Percentiles rank a stretch among this genome's conserved stretches.
Evolutionary conservation across 305 asterid genomes (phyloP).

Genomic region (Ajuga reptans): DNA sequence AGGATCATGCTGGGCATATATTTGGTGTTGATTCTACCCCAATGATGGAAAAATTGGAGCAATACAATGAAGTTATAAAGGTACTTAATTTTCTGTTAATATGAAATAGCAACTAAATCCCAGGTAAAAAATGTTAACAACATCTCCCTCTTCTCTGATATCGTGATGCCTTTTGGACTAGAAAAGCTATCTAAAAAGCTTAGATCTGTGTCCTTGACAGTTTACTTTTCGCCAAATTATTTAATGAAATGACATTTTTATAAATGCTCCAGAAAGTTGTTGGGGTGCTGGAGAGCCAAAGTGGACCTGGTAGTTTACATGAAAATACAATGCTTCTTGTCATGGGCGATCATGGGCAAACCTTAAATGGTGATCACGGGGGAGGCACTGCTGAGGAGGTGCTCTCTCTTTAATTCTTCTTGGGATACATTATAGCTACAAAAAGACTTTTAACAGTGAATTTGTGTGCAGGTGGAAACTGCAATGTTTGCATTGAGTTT

Average conservation of each 20-base stretch:
- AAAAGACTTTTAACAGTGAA: constrained; percentile 19
- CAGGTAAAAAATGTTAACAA: neutral
- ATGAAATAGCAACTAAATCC: neutral
- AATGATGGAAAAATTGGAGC: constrained; percentile 80
- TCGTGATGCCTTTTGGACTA: neutral
- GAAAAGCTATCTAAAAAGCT: neutral
- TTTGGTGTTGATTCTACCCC: constrained; percentile 85
- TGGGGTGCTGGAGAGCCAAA: constrained; percentile 59
- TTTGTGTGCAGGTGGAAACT: constrained; percentile 72
- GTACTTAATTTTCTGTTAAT: constrained; percentile 32
- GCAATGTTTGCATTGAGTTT: constrained; percentile 70
- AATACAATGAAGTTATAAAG: constrained; percentile 68
- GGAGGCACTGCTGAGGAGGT: constrained; percentile 98
- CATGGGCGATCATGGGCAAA: constrained; percentile 99
- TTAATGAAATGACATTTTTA: constrained; percentile 17
- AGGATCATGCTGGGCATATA: constrained; percentile 99
- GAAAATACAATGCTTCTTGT: constrained; percentile 93
- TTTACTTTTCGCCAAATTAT: neutral
- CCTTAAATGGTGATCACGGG: constrained; percentile 92
- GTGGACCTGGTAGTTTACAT: constrained; percentile 82
- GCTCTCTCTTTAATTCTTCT: constrained; percentile 19
- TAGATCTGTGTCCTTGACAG: neutral
- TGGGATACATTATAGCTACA: neutral
- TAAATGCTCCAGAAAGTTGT: constrained; percentile 55
- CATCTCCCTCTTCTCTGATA: neutral